Evolutionary conservation across 192 early-diverging fungal species (phyloP), one percentile per base, ranked within the genome.

Genomic region (Entomortierella lignicola): DNA sequence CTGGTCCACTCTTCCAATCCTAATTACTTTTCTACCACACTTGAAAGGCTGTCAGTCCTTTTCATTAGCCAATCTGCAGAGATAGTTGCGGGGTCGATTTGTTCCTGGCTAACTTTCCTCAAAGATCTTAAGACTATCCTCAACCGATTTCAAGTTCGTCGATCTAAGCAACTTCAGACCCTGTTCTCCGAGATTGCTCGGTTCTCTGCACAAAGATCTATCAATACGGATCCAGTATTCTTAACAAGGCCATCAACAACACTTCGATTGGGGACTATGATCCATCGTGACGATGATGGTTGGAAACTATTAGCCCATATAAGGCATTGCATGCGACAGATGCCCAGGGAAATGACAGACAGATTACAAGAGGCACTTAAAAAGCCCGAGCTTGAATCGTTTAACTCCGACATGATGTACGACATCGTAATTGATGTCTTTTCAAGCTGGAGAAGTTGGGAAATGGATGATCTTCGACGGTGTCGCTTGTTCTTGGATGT

Each of bases 271-370:
- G 91, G 90, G 13, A 83, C 87, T 10, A 70, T 85, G 30, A 83
- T 85, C 58, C 86, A 89, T 66, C 87, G 92, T 58, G 83, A 81
- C 26, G 91, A 95, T 67, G 84, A 84, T 44, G 91, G 91, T 25
- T 95, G 93, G 93, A 95, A 92, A 62, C 60, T 95, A 4, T 55
- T 95, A 8, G 81, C 81, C 15, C 89, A 91, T 59, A 81, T 94
- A 56, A 68, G 92, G 27, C 87, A 91, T 64, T 89, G 87, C 61
- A 80, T 86, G 54, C 69, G 83, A 20, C 47, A 56, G 12, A 88
- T 89, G 84, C 72, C 81, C 15, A 18, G 47, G 25, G 34, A 66
- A 15, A 61, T 63, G 18, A 61, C 68, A 21, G 71, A 83, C 23
- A 55, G 62, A 39, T 62, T 91, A 4, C 84, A 87, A 37, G 71